Conservation (phyloP, 441 rosid genomes). For the Theobroma grandiflorum region DNA sequence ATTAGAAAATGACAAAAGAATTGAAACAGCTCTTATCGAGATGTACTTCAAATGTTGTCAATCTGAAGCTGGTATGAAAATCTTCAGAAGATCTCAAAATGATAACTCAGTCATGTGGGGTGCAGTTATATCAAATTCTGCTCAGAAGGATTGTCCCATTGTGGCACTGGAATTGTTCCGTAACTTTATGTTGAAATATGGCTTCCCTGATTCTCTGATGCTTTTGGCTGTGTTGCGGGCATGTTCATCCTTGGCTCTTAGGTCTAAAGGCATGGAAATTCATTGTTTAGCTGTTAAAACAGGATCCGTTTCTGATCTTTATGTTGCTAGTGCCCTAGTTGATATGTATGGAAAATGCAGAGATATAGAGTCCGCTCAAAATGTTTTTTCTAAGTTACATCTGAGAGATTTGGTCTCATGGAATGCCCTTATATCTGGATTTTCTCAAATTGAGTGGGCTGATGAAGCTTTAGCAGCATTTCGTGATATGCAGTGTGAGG, state of each 20-base stretch:
- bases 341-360: slow-evolving; percentile 53
- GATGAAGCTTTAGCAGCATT: slow-evolving; percentile 44
- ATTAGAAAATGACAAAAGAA: slow-evolving; percentile 41
- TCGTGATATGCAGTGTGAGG: slow-evolving; percentile 43
- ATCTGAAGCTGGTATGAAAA: slow-evolving; percentile 41
- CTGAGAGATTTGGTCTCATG: slow-evolving; percentile 47
- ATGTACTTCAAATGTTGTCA: slow-evolving; percentile 53
- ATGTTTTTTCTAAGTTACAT: slow-evolving; percentile 36
- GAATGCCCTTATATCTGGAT: slow-evolving; percentile 57
- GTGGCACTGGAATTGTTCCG: slow-evolving; percentile 42
- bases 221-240: slow-evolving; percentile 50
- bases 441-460: slow-evolving; percentile 35
- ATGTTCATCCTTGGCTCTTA: slow-evolving; percentile 43
- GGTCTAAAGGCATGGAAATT: slow-evolving; percentile 42
- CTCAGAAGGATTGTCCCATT: slow-evolving; percentile 36
- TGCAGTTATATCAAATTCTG: slow-evolving; percentile 44
- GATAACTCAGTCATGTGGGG: slow-evolving; percentile 48
- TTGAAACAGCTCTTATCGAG: slow-evolving; percentile 47
- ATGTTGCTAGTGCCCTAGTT: slow-evolving; percentile 49
- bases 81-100: slow-evolving; percentile 40
- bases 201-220: slow-evolving; percentile 44
- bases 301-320: slow-evolving; percentile 34
- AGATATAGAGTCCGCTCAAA: slow-evolving; percentile 42
- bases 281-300: slow-evolving; percentile 48
- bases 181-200: slow-evolving; percentile 36